Evolutionary conservation across 176 grass and related monocot genomes (phyloP).

Genomic region (Eremochloa ophiuroides): DNA sequence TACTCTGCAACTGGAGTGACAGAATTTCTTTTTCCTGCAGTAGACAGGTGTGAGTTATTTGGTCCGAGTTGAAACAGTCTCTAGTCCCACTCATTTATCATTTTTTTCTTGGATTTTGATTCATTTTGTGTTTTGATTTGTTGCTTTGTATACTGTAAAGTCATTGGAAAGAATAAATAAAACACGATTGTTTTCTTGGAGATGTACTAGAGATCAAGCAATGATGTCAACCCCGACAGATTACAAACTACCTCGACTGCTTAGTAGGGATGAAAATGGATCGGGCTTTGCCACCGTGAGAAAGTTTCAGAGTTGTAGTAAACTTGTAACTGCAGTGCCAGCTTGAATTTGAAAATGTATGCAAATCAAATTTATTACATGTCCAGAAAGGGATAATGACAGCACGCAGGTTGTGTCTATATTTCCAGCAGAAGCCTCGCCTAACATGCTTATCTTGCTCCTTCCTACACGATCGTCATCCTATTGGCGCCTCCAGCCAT

Average conservation of each 20-base stretch:
- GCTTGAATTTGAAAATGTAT: neutral
- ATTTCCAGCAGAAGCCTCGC: too few relatives aligned
- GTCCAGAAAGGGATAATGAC: too few relatives aligned
- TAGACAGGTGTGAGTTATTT: slow-evolving; percentile 7
- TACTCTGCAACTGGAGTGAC: neutral
- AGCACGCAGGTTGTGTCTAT: too few relatives aligned
- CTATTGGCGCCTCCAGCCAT: too few relatives aligned
- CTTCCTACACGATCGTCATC: too few relatives aligned
- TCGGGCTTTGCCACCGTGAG: neutral
- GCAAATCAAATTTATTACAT: too few relatives aligned
- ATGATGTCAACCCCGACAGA: neutral
- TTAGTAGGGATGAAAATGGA: too few relatives aligned
- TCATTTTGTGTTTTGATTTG: slow-evolving; percentile 6
- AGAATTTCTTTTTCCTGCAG: slow-evolving; percentile 10
- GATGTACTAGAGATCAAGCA: neutral
- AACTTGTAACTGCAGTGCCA: neutral
- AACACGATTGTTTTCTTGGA: neutral
- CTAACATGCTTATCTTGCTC: too few relatives aligned
- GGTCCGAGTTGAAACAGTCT: neutral
- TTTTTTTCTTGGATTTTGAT: slow-evolving; percentile 8
- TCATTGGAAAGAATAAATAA: neutral
- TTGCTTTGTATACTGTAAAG: neutral
- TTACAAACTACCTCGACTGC: neutral
- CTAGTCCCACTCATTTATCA: neutral
- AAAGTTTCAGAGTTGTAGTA: neutral